Percentiles rank a stretch among this genome's conserved stretches.
Conservation (phyloP, 352 stramenopile genomes). For the Pythium aphanidermatum region DNA sequence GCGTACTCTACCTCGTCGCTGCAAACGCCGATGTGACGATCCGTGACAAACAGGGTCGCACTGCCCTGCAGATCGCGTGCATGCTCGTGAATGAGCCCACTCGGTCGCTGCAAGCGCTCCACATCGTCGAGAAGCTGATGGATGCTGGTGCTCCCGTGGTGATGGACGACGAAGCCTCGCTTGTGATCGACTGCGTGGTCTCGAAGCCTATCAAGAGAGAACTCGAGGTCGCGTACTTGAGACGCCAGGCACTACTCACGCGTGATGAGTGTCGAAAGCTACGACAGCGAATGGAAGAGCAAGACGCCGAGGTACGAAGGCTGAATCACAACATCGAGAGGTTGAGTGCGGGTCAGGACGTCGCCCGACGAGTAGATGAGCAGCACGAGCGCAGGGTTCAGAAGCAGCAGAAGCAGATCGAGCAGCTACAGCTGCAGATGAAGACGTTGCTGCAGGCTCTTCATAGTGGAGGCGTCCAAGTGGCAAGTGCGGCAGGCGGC, state of each 20-base stretch:
- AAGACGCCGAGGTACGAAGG: neutral
- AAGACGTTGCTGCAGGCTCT: conserved; percentile 40
- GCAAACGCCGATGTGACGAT: conserved; percentile 41
- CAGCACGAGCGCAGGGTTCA: conserved; percentile 4
- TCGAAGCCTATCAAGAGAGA: conserved; percentile 42
- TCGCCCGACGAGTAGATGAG: neutral
- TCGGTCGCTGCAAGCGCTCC: conserved; percentile 20
- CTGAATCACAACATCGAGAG: neutral
- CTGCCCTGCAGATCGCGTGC: conserved; percentile 40
- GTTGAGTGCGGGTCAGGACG: neutral
- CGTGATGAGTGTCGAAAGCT: neutral
- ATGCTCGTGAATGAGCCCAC: conserved; percentile 36
- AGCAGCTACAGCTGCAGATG: conserved; percentile 59
- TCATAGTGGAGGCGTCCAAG: conserved; percentile 5
- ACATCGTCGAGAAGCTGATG: conserved; percentile 50
- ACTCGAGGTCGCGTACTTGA: conserved; percentile 51
- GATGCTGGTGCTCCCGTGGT: conserved; percentile 27
- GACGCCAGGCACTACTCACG: conserved; percentile 21
- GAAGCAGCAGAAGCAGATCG: conserved; percentile 28
- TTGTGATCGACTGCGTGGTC: conserved; percentile 46
- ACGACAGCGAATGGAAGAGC: neutral
- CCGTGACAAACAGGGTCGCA: conserved; percentile 23
- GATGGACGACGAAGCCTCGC: conserved; percentile 1
- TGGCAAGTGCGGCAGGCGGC: conserved; percentile 1
- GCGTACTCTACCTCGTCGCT: conserved; percentile 53